A percentile compares a stretch with the other conserved stretches of the same genome.
Evolutionary conservation across 495 filamentous ascomycete genomes (phyloP).

Genomic region (Trichoderma orchidacearum): DNA sequence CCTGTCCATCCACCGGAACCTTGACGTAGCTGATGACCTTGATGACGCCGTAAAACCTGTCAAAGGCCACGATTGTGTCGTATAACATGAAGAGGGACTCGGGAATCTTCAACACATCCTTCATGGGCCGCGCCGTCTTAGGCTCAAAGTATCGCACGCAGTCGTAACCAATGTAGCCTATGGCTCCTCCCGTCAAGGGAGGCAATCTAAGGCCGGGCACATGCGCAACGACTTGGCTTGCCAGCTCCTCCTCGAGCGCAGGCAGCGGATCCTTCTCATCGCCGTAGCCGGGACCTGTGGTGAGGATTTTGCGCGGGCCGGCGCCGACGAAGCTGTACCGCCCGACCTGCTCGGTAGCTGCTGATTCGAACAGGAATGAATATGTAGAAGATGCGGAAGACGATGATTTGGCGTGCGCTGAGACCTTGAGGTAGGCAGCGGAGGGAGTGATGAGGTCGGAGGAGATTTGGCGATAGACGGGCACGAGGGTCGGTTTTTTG

Average conservation of each 20-base stretch:
- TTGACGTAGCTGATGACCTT: conserved; percentile 84
- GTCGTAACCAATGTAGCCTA: conserved; percentile 95
- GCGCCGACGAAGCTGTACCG: conserved; percentile 92
- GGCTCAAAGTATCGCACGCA: conserved; percentile 97
- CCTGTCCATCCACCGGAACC: conserved; percentile 32
- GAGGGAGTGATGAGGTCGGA: conserved; percentile 89
- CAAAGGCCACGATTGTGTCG: conserved; percentile 88
- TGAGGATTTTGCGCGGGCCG: conserved; percentile 72
- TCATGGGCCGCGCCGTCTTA: conserved; percentile 70
- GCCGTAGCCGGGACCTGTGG: conserved; percentile 79
- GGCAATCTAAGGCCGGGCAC: conserved; percentile 72
- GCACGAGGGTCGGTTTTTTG: conserved; percentile 55
- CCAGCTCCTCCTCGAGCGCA: conserved; percentile 63
- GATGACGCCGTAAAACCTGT: conserved; percentile 83
- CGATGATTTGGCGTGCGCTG: conserved; percentile 49
- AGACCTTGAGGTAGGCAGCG: conserved; percentile 82
- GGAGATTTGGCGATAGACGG: conserved; percentile 71
- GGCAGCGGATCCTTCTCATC: conserved; percentile 71
- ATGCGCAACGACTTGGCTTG: conserved; percentile 59
- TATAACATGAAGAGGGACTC: conserved; percentile 97
- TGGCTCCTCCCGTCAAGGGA: conserved; percentile 76
- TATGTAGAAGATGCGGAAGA: conserved; percentile 11
- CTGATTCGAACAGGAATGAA: conserved; percentile 89
- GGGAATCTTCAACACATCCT: conserved; percentile 76
- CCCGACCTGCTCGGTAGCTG: conserved; percentile 82